Evolutionary conservation across 2,329 filamentous ascomycete genomes (phyloP).

Genomic region (Cordyceps cicadae): DNA sequence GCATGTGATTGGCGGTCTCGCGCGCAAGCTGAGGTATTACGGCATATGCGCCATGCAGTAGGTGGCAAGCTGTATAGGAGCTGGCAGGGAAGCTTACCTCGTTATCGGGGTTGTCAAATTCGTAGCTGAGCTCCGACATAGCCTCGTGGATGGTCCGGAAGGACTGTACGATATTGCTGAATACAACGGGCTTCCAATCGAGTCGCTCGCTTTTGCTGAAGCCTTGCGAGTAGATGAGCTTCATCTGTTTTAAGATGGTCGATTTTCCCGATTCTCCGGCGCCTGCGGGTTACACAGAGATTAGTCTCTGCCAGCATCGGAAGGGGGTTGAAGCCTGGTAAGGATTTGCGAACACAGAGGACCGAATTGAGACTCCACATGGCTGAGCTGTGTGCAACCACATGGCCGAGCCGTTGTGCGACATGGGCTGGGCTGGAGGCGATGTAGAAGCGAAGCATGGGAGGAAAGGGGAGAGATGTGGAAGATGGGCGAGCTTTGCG

Average conservation of each 20-base stretch:
- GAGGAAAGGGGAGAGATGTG: neutral
- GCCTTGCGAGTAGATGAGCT: conserved; percentile 88
- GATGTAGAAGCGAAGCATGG: neutral
- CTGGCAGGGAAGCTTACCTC: conserved; percentile 49
- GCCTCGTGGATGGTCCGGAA: conserved; percentile 86
- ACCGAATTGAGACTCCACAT: neutral
- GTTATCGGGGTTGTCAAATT: conserved; percentile 71
- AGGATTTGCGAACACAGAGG: neutral
- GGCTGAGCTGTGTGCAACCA: neutral
- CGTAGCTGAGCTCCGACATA: conserved; percentile 76
- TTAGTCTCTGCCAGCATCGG: conserved; percentile 17
- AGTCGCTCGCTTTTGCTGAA: conserved; percentile 85
- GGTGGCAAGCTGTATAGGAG: neutral
- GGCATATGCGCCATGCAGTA: neutral
- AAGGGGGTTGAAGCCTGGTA: neutral
- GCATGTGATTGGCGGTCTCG: neutral
- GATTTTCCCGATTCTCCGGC: conserved; percentile 89
- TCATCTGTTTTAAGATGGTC: conserved; percentile 98
- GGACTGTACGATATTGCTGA: conserved; percentile 87
- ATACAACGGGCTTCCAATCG: conserved; percentile 91
- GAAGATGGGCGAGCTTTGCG: neutral
- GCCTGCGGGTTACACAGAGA: conserved; percentile 43
- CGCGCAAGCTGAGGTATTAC: neutral
- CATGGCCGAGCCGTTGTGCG: conserved; percentile 4
- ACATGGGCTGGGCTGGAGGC: conserved; percentile 12